Evolutionary conservation across 1,139 yeast genomes (phyloP).

Genomic region (Scheffersomyces segobiensis): DNA sequence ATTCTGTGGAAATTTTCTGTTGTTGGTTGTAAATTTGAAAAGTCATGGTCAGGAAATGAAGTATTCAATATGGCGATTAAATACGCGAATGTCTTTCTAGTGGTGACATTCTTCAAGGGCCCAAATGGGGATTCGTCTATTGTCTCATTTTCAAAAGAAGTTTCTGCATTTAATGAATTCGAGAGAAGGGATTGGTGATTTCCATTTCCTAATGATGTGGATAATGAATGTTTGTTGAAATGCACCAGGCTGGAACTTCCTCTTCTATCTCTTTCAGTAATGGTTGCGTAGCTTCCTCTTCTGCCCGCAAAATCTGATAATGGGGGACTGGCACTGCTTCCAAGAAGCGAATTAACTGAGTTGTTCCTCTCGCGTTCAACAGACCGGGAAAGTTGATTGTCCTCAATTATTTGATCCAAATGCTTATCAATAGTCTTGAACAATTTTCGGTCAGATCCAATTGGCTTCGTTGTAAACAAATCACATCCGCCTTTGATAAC

Average conservation of each 20-base stretch:
- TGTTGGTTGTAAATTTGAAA: conserved; percentile 81
- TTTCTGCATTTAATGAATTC: conserved; percentile 22
- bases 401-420: conserved; percentile 64
- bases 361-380: conserved; percentile 43
- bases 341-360: conserved; percentile 37
- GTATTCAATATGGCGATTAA: conserved; percentile 87
- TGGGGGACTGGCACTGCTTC: conserved; percentile 38
- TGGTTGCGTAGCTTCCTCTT: conserved; percentile 21
- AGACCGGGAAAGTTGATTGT: conserved; percentile 46
- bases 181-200: conserved; percentile 13
- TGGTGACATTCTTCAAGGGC: conserved; percentile 78
- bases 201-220: conserved; percentile 2
- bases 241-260: conserved; percentile 19
- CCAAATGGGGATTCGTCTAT: conserved; percentile 84
- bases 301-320: conserved; percentile 7
- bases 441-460: conserved; percentile 83
- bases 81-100: conserved; percentile 88
- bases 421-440: conserved; percentile 87
- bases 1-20: conserved; percentile 60
- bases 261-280: conserved; percentile 27
- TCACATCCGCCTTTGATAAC: conserved; percentile 85
- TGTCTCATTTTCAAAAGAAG: conserved; percentile 16
- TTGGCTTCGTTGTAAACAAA: conserved; percentile 89
- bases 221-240: conserved; percentile 9
- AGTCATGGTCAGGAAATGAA: conserved; percentile 95